phyloP scores from a whole-genome alignment of 2,329 filamentous ascomycete genomes.

The Alternaria brassicicola region DNA sequence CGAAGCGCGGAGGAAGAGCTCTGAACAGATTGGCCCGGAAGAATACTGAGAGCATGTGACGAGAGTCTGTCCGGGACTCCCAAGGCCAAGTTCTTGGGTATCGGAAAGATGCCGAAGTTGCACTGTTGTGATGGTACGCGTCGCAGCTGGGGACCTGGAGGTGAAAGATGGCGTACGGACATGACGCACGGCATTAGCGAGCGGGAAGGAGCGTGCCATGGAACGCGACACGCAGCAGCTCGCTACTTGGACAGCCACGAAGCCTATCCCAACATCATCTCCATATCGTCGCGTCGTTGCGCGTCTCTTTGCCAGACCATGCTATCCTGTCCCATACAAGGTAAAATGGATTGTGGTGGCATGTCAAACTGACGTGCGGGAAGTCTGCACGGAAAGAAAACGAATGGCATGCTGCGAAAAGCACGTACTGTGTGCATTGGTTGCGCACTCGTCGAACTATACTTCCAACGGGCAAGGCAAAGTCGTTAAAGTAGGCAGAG shows the following conservation, averaged over 20 bases:
- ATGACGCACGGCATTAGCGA: conserved; percentile 2
- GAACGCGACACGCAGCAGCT: conserved; percentile 4
- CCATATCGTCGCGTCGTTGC: background rate
- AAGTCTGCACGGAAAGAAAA: background rate
- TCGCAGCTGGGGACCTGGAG: background rate
- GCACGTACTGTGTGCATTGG: background rate
- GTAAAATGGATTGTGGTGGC: background rate
- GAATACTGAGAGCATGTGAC: conserved; percentile 7
- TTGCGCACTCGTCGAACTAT: background rate
- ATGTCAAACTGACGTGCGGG: background rate
- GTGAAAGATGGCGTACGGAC: background rate
- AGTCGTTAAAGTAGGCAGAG: background rate
- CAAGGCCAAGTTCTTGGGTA: conserved; percentile 6
- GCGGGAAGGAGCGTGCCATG: conserved; percentile 14
- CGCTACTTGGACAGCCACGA: conserved; percentile 3
- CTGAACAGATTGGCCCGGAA: conserved; percentile 16
- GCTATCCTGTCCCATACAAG: background rate
- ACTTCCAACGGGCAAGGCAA: background rate
- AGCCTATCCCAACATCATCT: conserved; percentile 16
- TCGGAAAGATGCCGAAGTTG: background rate
- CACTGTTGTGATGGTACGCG: background rate
- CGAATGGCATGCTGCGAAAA: background rate
- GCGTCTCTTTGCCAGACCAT: no score
- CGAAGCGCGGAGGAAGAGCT: conserved; percentile 7
- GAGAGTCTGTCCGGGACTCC: background rate